These are phyloP conservation scores for Clavariopsis aquatica DNA, from an alignment of 495 filamentous ascomycete species.

Conservation along the genomic window DNA sequence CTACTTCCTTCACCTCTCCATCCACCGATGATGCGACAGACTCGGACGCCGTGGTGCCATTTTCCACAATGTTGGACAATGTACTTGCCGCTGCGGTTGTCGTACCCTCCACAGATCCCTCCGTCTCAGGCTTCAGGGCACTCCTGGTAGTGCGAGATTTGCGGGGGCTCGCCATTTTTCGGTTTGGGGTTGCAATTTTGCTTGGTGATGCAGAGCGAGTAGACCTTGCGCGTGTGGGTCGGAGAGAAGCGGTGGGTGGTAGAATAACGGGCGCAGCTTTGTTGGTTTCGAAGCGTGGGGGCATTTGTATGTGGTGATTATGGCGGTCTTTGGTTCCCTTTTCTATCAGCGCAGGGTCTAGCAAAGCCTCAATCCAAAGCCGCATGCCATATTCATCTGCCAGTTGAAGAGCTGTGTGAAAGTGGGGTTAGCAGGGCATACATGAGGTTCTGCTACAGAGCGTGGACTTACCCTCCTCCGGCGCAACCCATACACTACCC, in stretches of 20 bases:
- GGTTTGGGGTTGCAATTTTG: slow-evolving; percentile 51
- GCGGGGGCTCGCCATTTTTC: slow-evolving; percentile 64
- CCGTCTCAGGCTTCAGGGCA: slow-evolving; percentile 51
- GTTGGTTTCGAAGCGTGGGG: slow-evolving; percentile 47
- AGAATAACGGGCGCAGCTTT: slow-evolving; percentile 47
- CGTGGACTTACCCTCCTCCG: slow-evolving; percentile 65
- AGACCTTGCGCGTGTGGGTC: slow-evolving; percentile 45
- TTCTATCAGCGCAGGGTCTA: slow-evolving; percentile 73
- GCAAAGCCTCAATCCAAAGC: slow-evolving; percentile 84
- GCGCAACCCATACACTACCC: slow-evolving; percentile 94
- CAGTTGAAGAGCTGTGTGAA: slow-evolving; percentile 69
- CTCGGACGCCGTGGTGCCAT: slow-evolving; percentile 32
- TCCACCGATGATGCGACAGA: slow-evolving; percentile 40
- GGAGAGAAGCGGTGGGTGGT: slow-evolving; percentile 41
- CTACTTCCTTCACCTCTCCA: slow-evolving; percentile 35
- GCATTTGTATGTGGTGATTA: slow-evolving; percentile 43
- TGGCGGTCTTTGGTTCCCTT: slow-evolving; percentile 54
- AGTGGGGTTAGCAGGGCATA: slow-evolving; percentile 16
- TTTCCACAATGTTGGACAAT: slow-evolving; percentile 54
- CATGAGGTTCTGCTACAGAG: not conserved
- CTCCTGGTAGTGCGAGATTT: slow-evolving; percentile 66
- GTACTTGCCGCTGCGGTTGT: slow-evolving; percentile 27
- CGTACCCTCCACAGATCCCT: slow-evolving; percentile 45
- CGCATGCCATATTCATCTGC: slow-evolving; percentile 80
- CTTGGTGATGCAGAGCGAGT: slow-evolving; percentile 60